phyloP scores from a whole-genome alignment of 495 filamentous ascomycete species.

The Neurospora tetrasperma region DNA sequence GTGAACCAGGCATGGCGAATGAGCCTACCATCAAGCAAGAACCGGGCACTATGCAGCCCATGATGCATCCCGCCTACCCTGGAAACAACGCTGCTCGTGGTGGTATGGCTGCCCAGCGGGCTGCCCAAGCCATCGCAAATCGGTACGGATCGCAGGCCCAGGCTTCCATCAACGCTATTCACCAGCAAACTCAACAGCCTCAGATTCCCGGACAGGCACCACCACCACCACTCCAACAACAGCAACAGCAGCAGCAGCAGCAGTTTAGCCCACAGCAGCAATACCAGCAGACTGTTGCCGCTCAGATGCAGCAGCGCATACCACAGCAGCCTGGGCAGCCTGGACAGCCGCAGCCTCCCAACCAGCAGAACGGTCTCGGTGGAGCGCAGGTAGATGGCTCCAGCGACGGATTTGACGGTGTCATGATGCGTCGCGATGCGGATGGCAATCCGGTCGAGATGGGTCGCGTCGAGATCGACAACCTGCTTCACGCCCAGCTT shows the following conservation, averaged over 20 bases:
- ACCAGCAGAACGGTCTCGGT: slow-evolving; percentile 31
- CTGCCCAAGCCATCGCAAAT: slow-evolving; percentile 54
- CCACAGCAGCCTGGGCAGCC: slow-evolving; percentile 17
- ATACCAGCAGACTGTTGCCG: slow-evolving; percentile 12
- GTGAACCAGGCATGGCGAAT: slow-evolving; percentile 54
- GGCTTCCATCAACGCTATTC: slow-evolving; percentile 50
- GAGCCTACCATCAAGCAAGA: slow-evolving; percentile 30
- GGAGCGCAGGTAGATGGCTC: slow-evolving; percentile 41
- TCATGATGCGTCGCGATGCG: slow-evolving; percentile 35
- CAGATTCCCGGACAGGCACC: slow-evolving; percentile 12
- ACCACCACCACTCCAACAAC: no score
- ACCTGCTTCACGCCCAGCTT: slow-evolving; percentile 53
- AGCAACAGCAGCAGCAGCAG: slow-evolving; percentile 25
- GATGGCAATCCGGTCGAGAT: slow-evolving; percentile 32
- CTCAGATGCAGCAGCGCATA: slow-evolving; percentile 26
- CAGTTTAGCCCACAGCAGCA: slow-evolving; percentile 31
- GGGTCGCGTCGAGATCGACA: slow-evolving; percentile 48
- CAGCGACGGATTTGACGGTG: slow-evolving; percentile 38
- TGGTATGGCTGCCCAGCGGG: slow-evolving; percentile 50
- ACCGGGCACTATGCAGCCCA: slow-evolving; percentile 11
- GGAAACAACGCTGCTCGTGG: slow-evolving; percentile 10
- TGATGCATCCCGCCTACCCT: slow-evolving; percentile 1
- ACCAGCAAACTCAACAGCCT: slow-evolving; percentile 22
- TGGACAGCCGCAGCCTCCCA: slow-evolving; percentile 26
- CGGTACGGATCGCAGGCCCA: slow-evolving; percentile 64